Conservation (phyloP, 1,139 yeast species). For the Yamadazyma kanchanaburiensis region DNA sequence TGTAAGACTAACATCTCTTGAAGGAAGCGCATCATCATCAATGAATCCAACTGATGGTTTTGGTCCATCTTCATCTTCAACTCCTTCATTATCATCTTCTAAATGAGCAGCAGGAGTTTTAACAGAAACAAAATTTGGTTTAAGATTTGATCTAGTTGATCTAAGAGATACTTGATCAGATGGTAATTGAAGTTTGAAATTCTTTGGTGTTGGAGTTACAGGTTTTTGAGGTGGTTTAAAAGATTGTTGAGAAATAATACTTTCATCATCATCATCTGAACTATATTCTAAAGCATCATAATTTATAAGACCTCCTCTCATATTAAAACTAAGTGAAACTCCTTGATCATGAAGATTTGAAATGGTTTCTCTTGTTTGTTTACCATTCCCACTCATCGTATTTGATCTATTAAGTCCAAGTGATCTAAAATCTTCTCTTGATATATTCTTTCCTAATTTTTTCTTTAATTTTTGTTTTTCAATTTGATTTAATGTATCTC, state of each 20-base stretch:
- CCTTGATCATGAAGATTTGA: constrained; percentile 71
- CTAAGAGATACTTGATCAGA: constrained; percentile 22
- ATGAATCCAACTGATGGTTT: constrained; percentile 28
- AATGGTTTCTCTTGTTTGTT: constrained; percentile 44
- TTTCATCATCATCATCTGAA: constrained; percentile 14
- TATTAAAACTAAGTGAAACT: constrained; percentile 59
- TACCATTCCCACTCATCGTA: constrained; percentile 8
- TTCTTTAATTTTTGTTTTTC: constrained; percentile 20
- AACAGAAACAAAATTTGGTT: constrained; percentile 76
- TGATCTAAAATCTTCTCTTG: constrained; percentile 13
- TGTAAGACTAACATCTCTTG: constrained; percentile 3
- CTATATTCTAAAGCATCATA: constrained; percentile 20
- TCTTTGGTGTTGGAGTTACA: constrained; percentile 2
- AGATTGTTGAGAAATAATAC: not conserved
- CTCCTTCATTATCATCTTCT: constrained; percentile 46
- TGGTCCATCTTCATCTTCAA: constrained; percentile 50
- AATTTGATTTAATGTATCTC: constrained; percentile 42
- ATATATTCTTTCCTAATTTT: constrained; percentile 5
- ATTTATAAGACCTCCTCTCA: constrained; percentile 45
- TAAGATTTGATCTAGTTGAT: constrained; percentile 35
- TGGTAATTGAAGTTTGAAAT: constrained; percentile 9
- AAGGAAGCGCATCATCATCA: constrained; percentile 17
- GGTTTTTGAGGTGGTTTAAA: not conserved
- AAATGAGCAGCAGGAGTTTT: constrained; percentile 74
- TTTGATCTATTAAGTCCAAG: constrained; percentile 23